Conservation (phyloP, 768 basidiomycete genomes). For the Tubosaeta sp. region DNA sequence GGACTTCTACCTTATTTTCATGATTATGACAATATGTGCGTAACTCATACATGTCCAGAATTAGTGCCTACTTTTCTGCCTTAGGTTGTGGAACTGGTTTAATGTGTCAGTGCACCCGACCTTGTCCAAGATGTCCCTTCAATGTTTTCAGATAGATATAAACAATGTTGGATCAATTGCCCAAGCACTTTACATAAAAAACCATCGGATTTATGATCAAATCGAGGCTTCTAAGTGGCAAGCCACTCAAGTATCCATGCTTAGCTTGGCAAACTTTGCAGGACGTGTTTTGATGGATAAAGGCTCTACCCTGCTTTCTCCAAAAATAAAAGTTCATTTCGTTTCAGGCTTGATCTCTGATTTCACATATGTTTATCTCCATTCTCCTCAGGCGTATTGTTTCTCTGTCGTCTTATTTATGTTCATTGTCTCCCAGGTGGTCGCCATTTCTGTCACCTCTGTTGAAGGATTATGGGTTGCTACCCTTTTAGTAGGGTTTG, state of each 20-base stretch:
- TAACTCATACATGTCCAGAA: slow-evolving; percentile 1
- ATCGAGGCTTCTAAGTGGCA: slow-evolving; percentile 69
- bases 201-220: slow-evolving; percentile 61
- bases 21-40: slow-evolving; percentile 55
- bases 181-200: slow-evolving; percentile 60
- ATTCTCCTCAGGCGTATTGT: slow-evolving; percentile 63
- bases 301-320: not conserved
- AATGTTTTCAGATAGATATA: slow-evolving; percentile 47
- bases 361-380: slow-evolving; percentile 50
- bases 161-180: slow-evolving; percentile 85
- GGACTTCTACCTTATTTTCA: slow-evolving; percentile 65
- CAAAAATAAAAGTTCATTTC: not conserved
- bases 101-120: slow-evolving; percentile 51
- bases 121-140: not conserved
- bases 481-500: slow-evolving; percentile 35
- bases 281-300: slow-evolving; percentile 76
- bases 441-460: slow-evolving; percentile 50
- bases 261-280: slow-evolving; percentile 76
- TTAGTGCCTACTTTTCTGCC: not conserved
- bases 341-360: slow-evolving; percentile 65
- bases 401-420: slow-evolving; percentile 61
- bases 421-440: slow-evolving; percentile 71
- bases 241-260: slow-evolving; percentile 75
- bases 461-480: slow-evolving; percentile 60
- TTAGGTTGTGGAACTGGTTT: slow-evolving; percentile 69